phyloP scores from a whole-genome alignment of 2,329 filamentous ascomycete genomes.

The Diplodia sapinea region DNA sequence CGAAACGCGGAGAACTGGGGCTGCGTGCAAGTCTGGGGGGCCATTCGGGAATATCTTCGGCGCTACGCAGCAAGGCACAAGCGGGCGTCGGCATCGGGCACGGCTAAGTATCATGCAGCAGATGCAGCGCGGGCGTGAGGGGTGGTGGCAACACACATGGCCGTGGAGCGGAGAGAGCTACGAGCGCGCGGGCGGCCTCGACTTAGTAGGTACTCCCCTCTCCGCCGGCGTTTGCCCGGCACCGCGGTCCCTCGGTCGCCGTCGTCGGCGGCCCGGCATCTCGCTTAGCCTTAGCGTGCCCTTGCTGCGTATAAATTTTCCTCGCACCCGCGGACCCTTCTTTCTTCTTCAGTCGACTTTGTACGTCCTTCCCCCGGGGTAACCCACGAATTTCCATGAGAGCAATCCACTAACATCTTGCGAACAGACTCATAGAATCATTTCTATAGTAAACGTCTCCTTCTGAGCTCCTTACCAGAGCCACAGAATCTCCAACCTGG shows the following conservation, averaged over 20 bases:
- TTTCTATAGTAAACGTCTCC: constrained; percentile 97
- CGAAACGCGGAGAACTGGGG: constrained; percentile 27
- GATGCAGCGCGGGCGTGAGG: not conserved
- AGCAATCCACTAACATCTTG: not conserved
- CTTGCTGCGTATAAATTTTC: not conserved
- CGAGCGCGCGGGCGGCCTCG: not conserved
- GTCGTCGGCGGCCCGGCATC: not conserved
- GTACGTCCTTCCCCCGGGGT: not conserved
- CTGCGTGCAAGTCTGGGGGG: constrained; percentile 12
- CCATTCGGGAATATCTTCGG: constrained; percentile 19
- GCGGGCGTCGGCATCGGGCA: constrained; percentile 6
- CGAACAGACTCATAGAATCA: constrained; percentile 69
- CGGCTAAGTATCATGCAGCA: not conserved
- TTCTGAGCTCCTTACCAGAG: constrained; percentile 92
- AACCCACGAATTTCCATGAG: not conserved
- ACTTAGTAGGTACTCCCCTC: not conserved
- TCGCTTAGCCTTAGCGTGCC: not conserved
- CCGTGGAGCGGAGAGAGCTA: not conserved
- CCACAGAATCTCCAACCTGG: constrained; percentile 88
- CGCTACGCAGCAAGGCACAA: constrained; percentile 1
- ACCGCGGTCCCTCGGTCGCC: not conserved
- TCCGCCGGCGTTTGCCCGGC: not conserved
- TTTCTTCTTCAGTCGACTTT: constrained; percentile 26
- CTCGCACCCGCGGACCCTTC: not conserved
- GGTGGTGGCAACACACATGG: not conserved